phyloP scores from a whole-genome alignment of 2,329 filamentous ascomycete species.

The Microcyclospora pomicola region DNA sequence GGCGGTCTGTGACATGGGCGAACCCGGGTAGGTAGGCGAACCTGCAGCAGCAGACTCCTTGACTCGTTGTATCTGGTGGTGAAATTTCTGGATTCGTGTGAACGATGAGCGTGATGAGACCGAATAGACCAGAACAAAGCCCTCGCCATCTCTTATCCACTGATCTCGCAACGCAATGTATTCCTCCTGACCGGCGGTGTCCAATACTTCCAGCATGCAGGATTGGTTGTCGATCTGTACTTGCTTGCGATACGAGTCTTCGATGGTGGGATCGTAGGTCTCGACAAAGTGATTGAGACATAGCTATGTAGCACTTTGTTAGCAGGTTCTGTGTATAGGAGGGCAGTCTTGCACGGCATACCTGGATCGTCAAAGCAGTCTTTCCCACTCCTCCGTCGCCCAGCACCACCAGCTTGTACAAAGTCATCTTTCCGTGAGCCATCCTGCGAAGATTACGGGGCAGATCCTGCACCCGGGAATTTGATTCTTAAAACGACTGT shows the following conservation, averaged over 20 bases:
- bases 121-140: conserved; percentile 94
- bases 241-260: conserved; percentile 56
- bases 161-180: conserved; percentile 94
- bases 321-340: not conserved
- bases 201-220: conserved; percentile 93
- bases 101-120: conserved; percentile 96
- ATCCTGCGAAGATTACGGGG: conserved; percentile 7
- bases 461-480: no score
- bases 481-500: no score
- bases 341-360: conserved; percentile 4
- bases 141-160: conserved; percentile 96
- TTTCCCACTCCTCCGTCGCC: conserved; percentile 98
- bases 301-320: conserved; percentile 40
- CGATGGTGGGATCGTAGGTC: conserved; percentile 60
- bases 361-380: conserved; percentile 93
- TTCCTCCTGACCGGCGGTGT: conserved; percentile 96
- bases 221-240: conserved; percentile 83
- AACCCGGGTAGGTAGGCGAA: conserved; percentile 64
- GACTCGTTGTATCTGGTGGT: conserved; percentile 92
- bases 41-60: conserved; percentile 70
- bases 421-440: conserved; percentile 26
- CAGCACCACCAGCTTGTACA: conserved; percentile 89
- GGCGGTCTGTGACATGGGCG: conserved; percentile 49
- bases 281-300: conserved; percentile 98
- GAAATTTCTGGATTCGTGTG: conserved; percentile 84